These are phyloP conservation scores for Helminthosporium solani DNA, from an alignment of 2,329 filamentous ascomycete genomes.

Conservation along the genomic window DNA sequence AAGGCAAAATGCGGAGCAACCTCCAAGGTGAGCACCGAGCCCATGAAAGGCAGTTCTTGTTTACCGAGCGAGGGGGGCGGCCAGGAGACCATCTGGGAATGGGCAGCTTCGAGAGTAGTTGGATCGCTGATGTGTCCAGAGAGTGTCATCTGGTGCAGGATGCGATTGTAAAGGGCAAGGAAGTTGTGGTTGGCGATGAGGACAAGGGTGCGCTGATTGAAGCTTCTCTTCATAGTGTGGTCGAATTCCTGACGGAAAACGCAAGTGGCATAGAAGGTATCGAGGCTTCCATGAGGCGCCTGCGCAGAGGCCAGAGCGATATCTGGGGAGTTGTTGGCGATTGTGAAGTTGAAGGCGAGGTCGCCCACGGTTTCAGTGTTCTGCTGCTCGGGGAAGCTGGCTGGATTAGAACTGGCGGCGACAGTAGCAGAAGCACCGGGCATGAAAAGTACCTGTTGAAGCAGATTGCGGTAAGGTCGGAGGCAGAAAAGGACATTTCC, in stretches of 20 bases:
- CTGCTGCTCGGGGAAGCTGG: conserved; percentile 45
- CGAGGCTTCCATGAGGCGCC: conserved; percentile 42
- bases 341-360: conserved; percentile 43
- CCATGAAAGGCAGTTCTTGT: conserved; percentile 44
- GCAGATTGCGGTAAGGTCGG: conserved; percentile 45
- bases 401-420: conserved; percentile 7
- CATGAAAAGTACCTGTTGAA: conserved; percentile 39
- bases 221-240: conserved; percentile 44
- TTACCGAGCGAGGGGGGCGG: conserved; percentile 37
- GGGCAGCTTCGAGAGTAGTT: conserved; percentile 41
- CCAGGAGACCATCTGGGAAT: conserved; percentile 42
- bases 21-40: conserved; percentile 39
- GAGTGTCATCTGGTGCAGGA: conserved; percentile 42
- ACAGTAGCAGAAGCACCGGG: conserved; percentile 1
- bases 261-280: conserved; percentile 39
- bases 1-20: conserved; percentile 45
- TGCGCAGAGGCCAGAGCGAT: conserved; percentile 50
- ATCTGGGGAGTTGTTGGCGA: conserved; percentile 55
- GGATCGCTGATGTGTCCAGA: conserved; percentile 42
- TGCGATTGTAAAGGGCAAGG: conserved; percentile 36
- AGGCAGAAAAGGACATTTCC: conserved; percentile 38
- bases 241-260: conserved; percentile 47
- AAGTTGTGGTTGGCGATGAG: conserved; percentile 46
- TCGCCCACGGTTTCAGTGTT: conserved; percentile 44
- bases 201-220: conserved; percentile 45